Conservation (phyloP, 2,329 filamentous ascomycete genomes). For the Colletotrichum nymphaeae region DNA sequence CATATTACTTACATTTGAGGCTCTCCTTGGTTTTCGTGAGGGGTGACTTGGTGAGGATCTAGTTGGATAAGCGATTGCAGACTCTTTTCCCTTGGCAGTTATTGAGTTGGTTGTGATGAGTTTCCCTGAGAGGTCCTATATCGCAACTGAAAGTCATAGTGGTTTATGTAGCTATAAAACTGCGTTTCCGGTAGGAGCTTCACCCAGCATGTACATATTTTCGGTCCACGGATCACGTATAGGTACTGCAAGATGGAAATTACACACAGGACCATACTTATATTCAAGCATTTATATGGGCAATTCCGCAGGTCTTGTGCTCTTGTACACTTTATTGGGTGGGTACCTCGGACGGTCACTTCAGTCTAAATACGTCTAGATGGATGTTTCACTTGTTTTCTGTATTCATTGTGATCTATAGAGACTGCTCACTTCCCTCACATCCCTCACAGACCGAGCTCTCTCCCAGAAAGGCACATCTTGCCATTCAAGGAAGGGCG, state of each 20-base stretch:
- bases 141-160: too few relatives aligned
- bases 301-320: not conserved
- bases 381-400: not conserved
- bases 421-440: not conserved
- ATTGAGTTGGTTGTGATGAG: not conserved
- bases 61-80: not conserved
- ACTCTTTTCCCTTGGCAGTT: not conserved
- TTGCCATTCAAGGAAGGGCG: slow-evolving; percentile 68
- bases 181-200: too few relatives aligned
- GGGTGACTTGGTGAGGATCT: not conserved
- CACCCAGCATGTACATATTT: too few relatives aligned
- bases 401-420: slow-evolving; percentile 9
- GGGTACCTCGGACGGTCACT: not conserved
- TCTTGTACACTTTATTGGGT: not conserved
- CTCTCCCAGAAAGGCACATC: not conserved
- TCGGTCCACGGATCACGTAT: not conserved
- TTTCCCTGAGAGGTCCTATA: not conserved
- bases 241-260: not conserved
- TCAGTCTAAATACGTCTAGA: not conserved
- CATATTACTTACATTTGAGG: slow-evolving; percentile 23
- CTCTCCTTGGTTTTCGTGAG: not conserved
- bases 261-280: not conserved
- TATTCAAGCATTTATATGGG: not conserved
- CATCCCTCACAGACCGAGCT: not conserved
- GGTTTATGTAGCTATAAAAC: too few relatives aligned